Evolutionary conservation across 352 stramenopile genomes (phyloP), one percentile per base, ranked within the genome.

Genomic region (Phytopythium vexans): DNA sequence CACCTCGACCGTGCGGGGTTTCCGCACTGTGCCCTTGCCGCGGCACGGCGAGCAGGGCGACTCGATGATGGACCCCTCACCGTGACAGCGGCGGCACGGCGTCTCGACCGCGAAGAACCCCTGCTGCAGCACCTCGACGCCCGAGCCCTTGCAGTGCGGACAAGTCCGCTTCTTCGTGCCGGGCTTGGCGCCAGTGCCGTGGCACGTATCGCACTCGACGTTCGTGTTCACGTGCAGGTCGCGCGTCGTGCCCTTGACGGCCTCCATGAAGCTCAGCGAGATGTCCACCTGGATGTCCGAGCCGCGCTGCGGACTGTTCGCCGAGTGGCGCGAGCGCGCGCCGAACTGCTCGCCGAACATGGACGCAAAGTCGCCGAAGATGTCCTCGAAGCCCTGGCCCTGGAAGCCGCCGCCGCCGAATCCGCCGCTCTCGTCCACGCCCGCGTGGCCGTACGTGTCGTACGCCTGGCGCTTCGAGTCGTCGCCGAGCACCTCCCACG

Each of bases 271-370:
- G 47, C 73, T 91, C 31, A 99, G 70, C 49, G 78, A 79, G 27
- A 98, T 79, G 58, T 97, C 89, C 54, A 98, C 94, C 72, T 98
- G 94, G 48, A 99, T 83, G 64, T 99, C 96, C 11, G 86, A 71
- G 36, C 96, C 96, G 33, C 92, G 90, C 50, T 95, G 78, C 16
- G 85, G 82, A 38, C 88, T 74, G 60, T 88, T 91, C 33, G 73
- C 63, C 21, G 64, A 70, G 43, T 81, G 77, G 43, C 77, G 88
- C 68, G 63, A 78, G 58, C 66, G 89, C 62, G 71, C 77, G 52
- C 66, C 88, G 65, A 92, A 91, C 46, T 89, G 76, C 36, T 76
- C 69, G 9, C 86, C 82, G 60, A 96, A 96, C 75, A 89, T 89
- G 34, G 67, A 82, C 47, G 71, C 73, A 66, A 94, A 88, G 41